Evolutionary conservation across 495 filamentous ascomycete species (phyloP).

Genomic region (Penicillium simplicissimum): DNA sequence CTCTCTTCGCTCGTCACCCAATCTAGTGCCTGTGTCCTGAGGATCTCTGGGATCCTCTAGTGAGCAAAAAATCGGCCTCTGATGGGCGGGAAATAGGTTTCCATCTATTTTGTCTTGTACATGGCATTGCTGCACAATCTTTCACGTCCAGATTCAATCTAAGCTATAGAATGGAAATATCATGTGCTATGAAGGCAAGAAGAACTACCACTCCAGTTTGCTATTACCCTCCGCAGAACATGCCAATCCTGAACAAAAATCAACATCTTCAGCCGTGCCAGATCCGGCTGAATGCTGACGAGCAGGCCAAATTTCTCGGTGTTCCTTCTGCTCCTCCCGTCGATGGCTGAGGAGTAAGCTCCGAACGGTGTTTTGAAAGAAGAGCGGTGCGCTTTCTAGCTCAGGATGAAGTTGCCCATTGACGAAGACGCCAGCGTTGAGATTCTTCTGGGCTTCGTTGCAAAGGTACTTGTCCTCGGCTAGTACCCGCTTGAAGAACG

Average conservation of each 20-base stretch:
- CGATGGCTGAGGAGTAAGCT: constrained; percentile 40
- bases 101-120: too few species aligned
- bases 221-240: constrained; percentile 16
- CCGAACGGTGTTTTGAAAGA: constrained; percentile 48
- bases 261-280: constrained; percentile 35
- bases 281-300: constrained; percentile 33
- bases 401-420: constrained; percentile 50
- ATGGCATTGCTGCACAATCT: too few species aligned
- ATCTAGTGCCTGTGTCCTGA: too few species aligned
- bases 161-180: too few species aligned
- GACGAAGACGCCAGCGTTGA: constrained; percentile 47
- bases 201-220: constrained; percentile 22
- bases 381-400: constrained; percentile 43
- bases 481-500: constrained; percentile 44
- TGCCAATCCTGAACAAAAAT: constrained; percentile 37
- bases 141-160: too few species aligned
- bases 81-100: too few species aligned
- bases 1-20: too few species aligned
- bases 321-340: constrained; percentile 37
- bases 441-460: constrained; percentile 45
- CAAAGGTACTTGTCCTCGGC: constrained; percentile 50
- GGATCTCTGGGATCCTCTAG: too few species aligned
- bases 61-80: too few species aligned
- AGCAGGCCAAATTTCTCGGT: constrained; percentile 50
- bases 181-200: background rate